Conservation (phyloP, 495 filamentous ascomycete genomes). For the Trichoderma parareesei region DNA sequence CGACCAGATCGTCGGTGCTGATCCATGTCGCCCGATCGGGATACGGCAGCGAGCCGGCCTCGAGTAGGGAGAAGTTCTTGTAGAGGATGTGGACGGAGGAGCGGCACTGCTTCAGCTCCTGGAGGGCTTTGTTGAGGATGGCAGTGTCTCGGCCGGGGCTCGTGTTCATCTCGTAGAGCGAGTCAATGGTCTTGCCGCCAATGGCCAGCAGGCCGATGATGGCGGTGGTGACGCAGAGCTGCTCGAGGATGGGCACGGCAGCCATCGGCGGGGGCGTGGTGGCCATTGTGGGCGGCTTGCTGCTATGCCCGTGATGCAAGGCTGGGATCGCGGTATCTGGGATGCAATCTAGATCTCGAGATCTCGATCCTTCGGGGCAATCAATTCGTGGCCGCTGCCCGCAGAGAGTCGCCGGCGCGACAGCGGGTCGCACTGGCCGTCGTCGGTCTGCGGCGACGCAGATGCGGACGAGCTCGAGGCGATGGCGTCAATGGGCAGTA, state of each 20-base stretch:
- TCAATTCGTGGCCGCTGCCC: too few species aligned
- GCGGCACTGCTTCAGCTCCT: slow-evolving; percentile 5
- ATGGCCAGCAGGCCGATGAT: slow-evolving; percentile 8
- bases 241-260: slow-evolving; percentile 1
- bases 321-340: too few species aligned
- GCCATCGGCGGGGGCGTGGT: background rate
- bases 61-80: slow-evolving; percentile 2
- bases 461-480: too few species aligned
- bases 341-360: background rate
- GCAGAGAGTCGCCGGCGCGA: too few species aligned
- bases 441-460: too few species aligned
- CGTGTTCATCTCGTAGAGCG: slow-evolving; percentile 6
- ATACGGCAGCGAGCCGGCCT: slow-evolving; percentile 1
- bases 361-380: background rate
- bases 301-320: too few species aligned
- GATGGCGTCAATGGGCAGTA: too few species aligned
- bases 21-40: slow-evolving; percentile 6
- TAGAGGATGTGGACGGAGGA: slow-evolving; percentile 1
- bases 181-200: slow-evolving; percentile 7
- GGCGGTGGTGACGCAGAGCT: slow-evolving; percentile 8
- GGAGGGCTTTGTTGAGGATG: slow-evolving; percentile 7
- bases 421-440: too few species aligned
- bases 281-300: background rate
- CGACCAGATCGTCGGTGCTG: slow-evolving; percentile 3
- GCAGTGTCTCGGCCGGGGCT: background rate